phyloP scores from a whole-genome alignment of 345 rosid species.

The Brassica nigra region DNA sequence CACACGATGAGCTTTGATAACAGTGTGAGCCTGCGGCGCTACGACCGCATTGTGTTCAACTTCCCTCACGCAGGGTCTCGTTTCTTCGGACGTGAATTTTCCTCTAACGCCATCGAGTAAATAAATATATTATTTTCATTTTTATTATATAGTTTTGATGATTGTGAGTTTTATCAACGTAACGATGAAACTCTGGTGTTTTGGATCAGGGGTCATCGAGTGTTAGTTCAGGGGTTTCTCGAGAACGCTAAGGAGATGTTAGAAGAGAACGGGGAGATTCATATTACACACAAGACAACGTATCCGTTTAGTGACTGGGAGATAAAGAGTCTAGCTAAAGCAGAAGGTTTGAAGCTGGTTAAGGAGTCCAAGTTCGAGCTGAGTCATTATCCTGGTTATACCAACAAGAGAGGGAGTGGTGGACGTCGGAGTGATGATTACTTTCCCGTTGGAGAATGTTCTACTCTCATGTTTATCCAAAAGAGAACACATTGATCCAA shows the following conservation, averaged over 20 bases:
- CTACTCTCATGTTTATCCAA: slow-evolving; percentile 37
- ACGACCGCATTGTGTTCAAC: slow-evolving; percentile 49
- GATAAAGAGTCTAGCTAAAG: slow-evolving; percentile 39
- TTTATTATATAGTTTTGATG: neutral
- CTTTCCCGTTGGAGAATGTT: slow-evolving; percentile 37
- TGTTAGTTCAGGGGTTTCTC: slow-evolving; percentile 49
- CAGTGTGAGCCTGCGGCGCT: slow-evolving; percentile 17
- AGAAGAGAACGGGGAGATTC: slow-evolving; percentile 50
- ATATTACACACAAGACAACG: slow-evolving; percentile 58
- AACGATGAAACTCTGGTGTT: neutral
- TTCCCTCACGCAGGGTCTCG: slow-evolving; percentile 53
- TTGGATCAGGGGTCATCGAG: slow-evolving; percentile 38
- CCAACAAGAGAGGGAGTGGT: slow-evolving; percentile 56
- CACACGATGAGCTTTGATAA: slow-evolving; percentile 39
- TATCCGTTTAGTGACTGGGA: slow-evolving; percentile 52
- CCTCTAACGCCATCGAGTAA: slow-evolving; percentile 20
- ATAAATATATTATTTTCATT: neutral
- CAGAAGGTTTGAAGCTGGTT: slow-evolving; percentile 40
- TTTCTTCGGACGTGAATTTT: slow-evolving; percentile 34
- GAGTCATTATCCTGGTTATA: slow-evolving; percentile 52
- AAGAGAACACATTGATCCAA: neutral
- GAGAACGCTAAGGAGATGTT: slow-evolving; percentile 51
- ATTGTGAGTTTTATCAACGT: neutral
- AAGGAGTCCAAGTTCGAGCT: slow-evolving; percentile 32
- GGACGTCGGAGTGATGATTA: slow-evolving; percentile 19